These are phyloP conservation scores for Chlorokybus atmophyticus DNA, from an alignment of 139 green algal genomes.

Conservation along the genomic window DNA sequence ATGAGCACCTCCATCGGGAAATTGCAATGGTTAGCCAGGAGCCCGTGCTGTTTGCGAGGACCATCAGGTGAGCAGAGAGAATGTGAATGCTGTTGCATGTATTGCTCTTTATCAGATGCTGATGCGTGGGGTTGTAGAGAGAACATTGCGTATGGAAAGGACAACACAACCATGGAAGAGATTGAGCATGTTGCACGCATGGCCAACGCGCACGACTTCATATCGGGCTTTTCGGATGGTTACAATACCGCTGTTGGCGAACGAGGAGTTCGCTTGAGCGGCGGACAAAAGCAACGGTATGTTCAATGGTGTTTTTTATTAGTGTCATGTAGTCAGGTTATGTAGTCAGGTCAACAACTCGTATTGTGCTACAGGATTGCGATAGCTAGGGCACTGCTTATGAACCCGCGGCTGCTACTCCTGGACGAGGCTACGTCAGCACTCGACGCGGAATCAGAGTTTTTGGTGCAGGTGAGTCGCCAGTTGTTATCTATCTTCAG, in stretches of 20 bases:
- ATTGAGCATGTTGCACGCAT: constrained; percentile 33
- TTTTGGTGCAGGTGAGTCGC: constrained; percentile 22
- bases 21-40: constrained; percentile 34
- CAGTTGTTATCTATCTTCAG: neutral
- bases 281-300: constrained; percentile 71
- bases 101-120: no score
- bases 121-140: no score
- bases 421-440: constrained; percentile 82
- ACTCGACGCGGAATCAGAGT: constrained; percentile 56
- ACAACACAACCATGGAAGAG: no score
- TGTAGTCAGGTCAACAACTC: no score
- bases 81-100: no score
- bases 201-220: constrained; percentile 63
- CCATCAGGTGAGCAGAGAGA: no score
- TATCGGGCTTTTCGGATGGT: constrained; percentile 42
- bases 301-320: no score
- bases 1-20: constrained; percentile 25
- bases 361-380: no score
- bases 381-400: constrained; percentile 16
- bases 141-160: no score
- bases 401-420: constrained; percentile 44
- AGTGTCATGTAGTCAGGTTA: no score
- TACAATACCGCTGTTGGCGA: constrained; percentile 43
- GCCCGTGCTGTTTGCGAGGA: constrained; percentile 60
- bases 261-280: constrained; percentile 24